These are phyloP conservation scores for Vitis hybrid DNA, from an alignment of 177 flowering plant genomes.

Conservation along the genomic window DNA sequence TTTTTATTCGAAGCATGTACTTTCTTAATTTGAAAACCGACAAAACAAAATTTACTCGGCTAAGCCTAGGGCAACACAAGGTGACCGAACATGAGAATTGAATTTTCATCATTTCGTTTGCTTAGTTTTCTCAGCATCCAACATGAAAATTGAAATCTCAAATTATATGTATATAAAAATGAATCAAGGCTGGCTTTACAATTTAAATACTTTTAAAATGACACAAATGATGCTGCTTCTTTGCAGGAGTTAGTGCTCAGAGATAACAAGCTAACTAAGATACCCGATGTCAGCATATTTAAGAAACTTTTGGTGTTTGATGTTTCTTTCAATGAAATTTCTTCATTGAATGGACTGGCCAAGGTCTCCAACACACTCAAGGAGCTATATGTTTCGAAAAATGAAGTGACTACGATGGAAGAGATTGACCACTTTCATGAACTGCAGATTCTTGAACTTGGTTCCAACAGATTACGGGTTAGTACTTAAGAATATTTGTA, in stretches of 20 bases:
- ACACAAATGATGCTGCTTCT: not conserved
- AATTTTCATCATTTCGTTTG: not conserved
- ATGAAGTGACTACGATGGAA: conserved; percentile 87
- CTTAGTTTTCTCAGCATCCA: not conserved
- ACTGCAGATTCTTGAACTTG: conserved; percentile 90
- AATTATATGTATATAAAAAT: too few relatives aligned
- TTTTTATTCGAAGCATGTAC: too few relatives aligned
- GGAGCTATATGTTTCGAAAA: conserved; percentile 95
- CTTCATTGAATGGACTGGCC: conserved; percentile 66
- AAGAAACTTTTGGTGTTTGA: conserved; percentile 80
- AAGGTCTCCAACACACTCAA: conserved; percentile 69
- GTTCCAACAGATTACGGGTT: conserved; percentile 94
- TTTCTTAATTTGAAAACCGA: too few relatives aligned
- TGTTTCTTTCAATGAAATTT: conserved; percentile 91
- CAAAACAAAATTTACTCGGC: too few relatives aligned
- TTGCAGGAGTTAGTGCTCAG: conserved; percentile 87
- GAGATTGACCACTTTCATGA: conserved; percentile 84
- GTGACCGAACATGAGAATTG: not conserved
- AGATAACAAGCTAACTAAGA: conserved; percentile 75
- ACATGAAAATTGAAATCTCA: not conserved
- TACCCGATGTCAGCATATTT: conserved; percentile 87
- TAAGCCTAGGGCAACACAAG: not conserved
- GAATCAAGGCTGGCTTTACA: too few relatives aligned
- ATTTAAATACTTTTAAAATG: too few relatives aligned
- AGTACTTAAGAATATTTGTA: conserved; percentile 11